Evolutionary conservation across 2,329 filamentous ascomycete genomes (phyloP), one percentile per base, ranked within the genome.

Genomic region (Aspergillus ruber): DNA sequence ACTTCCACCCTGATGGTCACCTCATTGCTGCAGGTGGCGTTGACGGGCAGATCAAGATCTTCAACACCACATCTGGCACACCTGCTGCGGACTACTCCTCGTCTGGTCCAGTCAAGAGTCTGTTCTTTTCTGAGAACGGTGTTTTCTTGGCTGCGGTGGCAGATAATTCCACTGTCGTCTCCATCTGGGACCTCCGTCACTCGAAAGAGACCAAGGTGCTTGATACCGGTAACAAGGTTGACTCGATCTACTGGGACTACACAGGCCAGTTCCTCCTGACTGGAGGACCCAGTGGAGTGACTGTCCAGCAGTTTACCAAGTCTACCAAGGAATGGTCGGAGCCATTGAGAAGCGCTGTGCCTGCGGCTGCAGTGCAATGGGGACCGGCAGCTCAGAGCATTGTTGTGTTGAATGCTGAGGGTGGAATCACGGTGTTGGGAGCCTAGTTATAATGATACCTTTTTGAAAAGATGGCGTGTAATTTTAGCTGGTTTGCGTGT

Each of bases 1-100:
- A 85, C 29, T 97, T 98, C 78, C 93, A 98, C 66, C 93, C 94
- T 6, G 93, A 98, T 63, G 93, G 93, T n/a, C 88, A 96, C 64
- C 78, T 98, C 5, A 82, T 97, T 58, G 91, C 89, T 35, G 86
- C 85, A 2, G 93, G 91, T 53, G 87, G 86, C n/a, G 74, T 74
- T 8, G 78, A 85, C 43, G 89, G 89, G 40, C 83, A 89, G 49
- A 86, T 98, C 66, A 88, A 90, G 66, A 80, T 98, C 45, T 97
- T 87, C 71, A 87, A 95, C 69, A 85, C 90, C 56, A 90, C 86
- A 68, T 86, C 81, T 0, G 85, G 90, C 33, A 80, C 84, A 50
- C 79, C 83, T 55, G 88, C 88, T 23, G 88, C 88, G 23, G 83
- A 81, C 47, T 95, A 94, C 67, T 74, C 76, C 6, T 69, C 75